A percentile compares a stretch with the other conserved stretches of the same genome.
Conservation (phyloP, 345 rosid species). For the Eucalyptus marginata region DNA sequence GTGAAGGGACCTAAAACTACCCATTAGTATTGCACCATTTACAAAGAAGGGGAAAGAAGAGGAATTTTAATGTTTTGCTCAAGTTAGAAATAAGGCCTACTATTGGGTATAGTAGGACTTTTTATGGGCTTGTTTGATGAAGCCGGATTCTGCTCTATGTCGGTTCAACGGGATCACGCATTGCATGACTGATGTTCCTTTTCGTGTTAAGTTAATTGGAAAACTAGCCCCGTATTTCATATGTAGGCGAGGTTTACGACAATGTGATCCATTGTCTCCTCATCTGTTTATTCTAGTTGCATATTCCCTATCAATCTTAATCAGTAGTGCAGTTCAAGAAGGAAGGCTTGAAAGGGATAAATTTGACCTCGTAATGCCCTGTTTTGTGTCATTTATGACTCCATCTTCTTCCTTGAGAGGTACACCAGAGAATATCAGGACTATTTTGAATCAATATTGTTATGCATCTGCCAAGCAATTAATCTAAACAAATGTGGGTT, state of each 20-base stretch:
- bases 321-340: background rate
- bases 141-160: background rate
- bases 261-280: background rate
- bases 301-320: background rate
- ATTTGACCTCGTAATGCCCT: background rate
- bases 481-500: background rate
- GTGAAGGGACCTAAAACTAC: accelerated
- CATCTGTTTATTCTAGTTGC: background rate
- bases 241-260: accelerated
- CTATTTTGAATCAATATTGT: background rate
- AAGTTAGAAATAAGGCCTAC: too few relatives aligned
- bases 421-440: too few relatives aligned
- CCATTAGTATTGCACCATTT: accelerated
- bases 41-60: accelerated
- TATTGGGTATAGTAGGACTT: too few relatives aligned
- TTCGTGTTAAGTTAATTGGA: background rate
- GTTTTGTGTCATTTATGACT: background rate
- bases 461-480: background rate
- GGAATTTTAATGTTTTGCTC: background rate
- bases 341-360: background rate
- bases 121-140: background rate
- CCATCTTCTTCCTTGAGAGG: background rate
- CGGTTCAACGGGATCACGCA: background rate
- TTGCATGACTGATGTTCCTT: background rate
- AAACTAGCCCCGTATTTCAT: background rate